These are phyloP conservation scores for Cunninghamia lanceolata DNA, from an alignment of 75 land plant species.

Conservation along the genomic window DNA sequence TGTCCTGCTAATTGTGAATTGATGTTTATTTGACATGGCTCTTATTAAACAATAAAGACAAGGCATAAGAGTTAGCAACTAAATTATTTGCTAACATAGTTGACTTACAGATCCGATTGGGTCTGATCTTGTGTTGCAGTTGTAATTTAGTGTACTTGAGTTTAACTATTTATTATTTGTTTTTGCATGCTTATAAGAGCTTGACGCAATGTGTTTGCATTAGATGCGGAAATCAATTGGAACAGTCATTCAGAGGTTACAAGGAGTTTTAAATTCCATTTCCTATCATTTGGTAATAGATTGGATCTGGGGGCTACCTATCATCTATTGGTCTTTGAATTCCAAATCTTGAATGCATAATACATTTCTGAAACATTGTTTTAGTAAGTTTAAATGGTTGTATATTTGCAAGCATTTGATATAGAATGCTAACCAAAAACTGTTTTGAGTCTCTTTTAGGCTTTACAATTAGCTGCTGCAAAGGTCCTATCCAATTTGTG, in stretches of 20 bases:
- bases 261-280: not conserved
- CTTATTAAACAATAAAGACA: not conserved
- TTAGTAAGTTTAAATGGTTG: not conserved
- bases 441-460: constrained; percentile 32
- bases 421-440: not conserved
- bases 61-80: not conserved
- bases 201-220: not conserved
- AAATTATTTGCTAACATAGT: not conserved
- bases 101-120: no score
- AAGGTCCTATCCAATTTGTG: constrained; percentile 55
- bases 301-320: not conserved
- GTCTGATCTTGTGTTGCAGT: not conserved
- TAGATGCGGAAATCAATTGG: not conserved
- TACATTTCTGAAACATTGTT: not conserved
- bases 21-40: not conserved
- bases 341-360: not conserved
- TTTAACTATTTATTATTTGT: not conserved
- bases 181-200: not conserved
- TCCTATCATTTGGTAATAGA: not conserved
- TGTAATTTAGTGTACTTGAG: no score
- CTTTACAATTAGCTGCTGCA: constrained; percentile 62
- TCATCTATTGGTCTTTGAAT: not conserved
- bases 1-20: not conserved
- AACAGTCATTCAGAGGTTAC: not conserved
- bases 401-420: not conserved